Conservation (phyloP, 306 rosid genomes). For the Dryas octopetala region DNA sequence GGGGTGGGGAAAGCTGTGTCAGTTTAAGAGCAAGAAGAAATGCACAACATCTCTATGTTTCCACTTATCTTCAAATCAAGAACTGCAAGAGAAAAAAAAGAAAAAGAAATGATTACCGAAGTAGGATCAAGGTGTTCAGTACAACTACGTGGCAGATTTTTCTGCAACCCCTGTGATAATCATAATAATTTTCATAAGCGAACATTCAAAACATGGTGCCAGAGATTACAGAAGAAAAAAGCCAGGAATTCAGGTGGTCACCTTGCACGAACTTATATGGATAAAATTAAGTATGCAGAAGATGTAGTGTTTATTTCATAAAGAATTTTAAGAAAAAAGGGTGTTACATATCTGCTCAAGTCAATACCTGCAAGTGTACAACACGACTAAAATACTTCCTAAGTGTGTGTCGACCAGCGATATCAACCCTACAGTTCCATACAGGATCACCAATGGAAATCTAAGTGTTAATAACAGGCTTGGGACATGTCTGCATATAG, state of each 20-base stretch:
- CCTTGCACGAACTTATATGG: too few relatives aligned
- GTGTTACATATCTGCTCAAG: background rate
- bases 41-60: background rate
- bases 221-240: too few relatives aligned
- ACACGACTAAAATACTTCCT: conserved; percentile 66
- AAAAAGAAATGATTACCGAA: conserved; percentile 46
- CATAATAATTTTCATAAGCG: background rate
- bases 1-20: conserved; percentile 6
- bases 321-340: too few relatives aligned
- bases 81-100: background rate
- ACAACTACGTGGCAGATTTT: conserved; percentile 66
- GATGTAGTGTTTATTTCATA: too few relatives aligned
- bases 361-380: conserved; percentile 72
- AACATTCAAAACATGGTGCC: background rate
- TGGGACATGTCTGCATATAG: background rate
- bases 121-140: conserved; percentile 74
- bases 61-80: background rate
- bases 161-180: conserved; percentile 53
- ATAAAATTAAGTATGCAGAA: too few relatives aligned
- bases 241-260: background rate
- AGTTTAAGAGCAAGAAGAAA: background rate
- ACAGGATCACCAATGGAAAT: conserved; percentile 16
- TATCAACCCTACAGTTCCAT: conserved; percentile 47
- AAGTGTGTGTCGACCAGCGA: conserved; percentile 58
- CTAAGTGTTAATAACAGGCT: conserved; percentile 2